Evolutionary conservation across 2,329 filamentous ascomycete species (phyloP), one percentile per base, ranked within the genome.

Genomic region (Monilinia fructicola): DNA sequence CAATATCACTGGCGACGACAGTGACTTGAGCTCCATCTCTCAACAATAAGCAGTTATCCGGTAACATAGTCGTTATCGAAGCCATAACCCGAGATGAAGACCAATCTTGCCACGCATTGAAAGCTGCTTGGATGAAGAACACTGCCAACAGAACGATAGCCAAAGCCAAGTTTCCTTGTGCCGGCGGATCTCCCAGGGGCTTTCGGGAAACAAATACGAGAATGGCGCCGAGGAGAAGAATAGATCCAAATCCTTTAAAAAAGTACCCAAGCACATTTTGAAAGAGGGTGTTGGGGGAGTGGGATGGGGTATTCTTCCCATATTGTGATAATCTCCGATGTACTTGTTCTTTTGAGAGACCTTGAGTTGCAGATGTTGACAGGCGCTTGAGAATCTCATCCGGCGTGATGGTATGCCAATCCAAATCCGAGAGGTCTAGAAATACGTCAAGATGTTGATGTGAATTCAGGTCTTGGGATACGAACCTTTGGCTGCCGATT

Each of bases 11-110:
- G 0, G 86, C 86, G 3, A 79, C 77, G 1, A 85, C 78, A n/a
- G 79, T 80, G 1, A 79, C 73, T 66, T 83, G 79, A 4, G 76
- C 72, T 2, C 86, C 83, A 68, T 90, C 84, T 38, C 90, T 85
- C 9, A 89, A 77, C 11, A 90, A 82, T 23, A 87, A 79, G 71
- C 87, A 91, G 67, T 87, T 82, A 70, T 91, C 89, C 0, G 90
- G 90, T 11, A 93, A 81, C 89, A 93, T 90, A n/a, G 83, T 87
- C 60, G 87, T 90, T 75, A 93, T 93, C 0, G 88, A 91, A 28
- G 86, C 85, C 90, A 93, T 93, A 65, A 92, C 89, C 9, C 86
- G 54, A 6, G 85, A 89, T 0, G 88, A 90, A 5, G 89, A 91
- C 85, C 89, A 93, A 75, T 93, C 90, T 73, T 88, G 86, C 80